Base-by-base conservation (phyloP, 192 early-diverging fungal genomes). In the Coemansia sp. region DNA sequence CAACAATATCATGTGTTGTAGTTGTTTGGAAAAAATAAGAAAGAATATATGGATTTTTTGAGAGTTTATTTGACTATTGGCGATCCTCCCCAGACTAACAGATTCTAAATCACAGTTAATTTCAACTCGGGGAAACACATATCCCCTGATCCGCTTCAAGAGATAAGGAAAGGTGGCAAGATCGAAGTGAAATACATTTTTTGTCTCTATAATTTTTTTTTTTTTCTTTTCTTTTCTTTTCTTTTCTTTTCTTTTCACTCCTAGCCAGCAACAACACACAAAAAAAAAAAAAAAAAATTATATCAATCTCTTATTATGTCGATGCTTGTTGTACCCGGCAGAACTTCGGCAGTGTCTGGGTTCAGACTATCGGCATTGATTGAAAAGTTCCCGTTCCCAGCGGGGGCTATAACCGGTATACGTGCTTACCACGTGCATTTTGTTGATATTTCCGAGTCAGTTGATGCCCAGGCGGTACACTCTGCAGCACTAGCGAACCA, bases 301-400 rank as follows among this genome's bases (percentile, higher is more conserved):
- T 27, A 27, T 27, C 25, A 27, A 27, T 27, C 25, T 27, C 25
- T 27, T 27, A 27, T 27, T 27, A 27, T 27, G 25, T 27, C 25
- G 25, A 27, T 97, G 93, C 85, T 97, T 65, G 85, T 94, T 62
- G 85, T 97, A n/a, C 91, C 94, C 57, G 94, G 93, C 50, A 86
- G 91, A 44, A 83, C 59, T 23, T 85, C 88, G 29, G 90, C 94
- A 27, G 82, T 94, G 27, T 95, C 95, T 0, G 82, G 80, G 15
- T 95, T 94, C 78, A 89, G 91, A 72, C 84, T 82, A 25, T 75
- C 84, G 6, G 76, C 76, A 64, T 79, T 94, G 44, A 61, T 90
- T 19, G 84, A 84, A 53, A 80, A 84, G 60, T 65, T 95, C 19
- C 88, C 90, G 69, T 76, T 83, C 29, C 72, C 76, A 17, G 65